Evolutionary conservation across 805 yeast genomes (phyloP).

Genomic region (Metschnikowia henanensis): DNA sequence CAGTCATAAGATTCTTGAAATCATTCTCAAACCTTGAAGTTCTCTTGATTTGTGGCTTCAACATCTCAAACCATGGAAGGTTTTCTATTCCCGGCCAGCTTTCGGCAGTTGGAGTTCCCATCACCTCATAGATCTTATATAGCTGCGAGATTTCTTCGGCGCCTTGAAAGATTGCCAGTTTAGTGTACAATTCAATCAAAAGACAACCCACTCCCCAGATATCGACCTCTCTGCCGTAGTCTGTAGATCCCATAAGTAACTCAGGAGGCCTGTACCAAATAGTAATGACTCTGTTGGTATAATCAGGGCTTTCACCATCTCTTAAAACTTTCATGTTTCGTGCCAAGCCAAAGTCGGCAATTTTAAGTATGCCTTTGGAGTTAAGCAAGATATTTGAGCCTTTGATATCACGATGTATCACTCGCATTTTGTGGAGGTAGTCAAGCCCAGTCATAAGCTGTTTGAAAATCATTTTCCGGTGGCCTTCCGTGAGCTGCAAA

Average conservation of each 20-base stretch:
- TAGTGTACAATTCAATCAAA: slow-evolving; percentile 74
- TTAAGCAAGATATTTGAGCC: slow-evolving; percentile 76
- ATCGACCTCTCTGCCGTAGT: slow-evolving; percentile 88
- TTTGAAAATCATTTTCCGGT: slow-evolving; percentile 62
- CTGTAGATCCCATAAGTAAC: slow-evolving; percentile 83
- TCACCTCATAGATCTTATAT: slow-evolving; percentile 67
- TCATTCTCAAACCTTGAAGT: slow-evolving; percentile 28
- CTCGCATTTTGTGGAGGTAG: slow-evolving; percentile 65
- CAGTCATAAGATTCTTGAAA: slow-evolving; percentile 42
- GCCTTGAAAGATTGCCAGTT: slow-evolving; percentile 82
- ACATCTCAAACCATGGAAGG: slow-evolving; percentile 91
- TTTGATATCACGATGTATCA: slow-evolving; percentile 79
- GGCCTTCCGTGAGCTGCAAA: slow-evolving; percentile 58
- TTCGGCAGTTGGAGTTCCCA: slow-evolving; percentile 81
- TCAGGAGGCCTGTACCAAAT: slow-evolving; percentile 99
- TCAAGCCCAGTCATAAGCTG: slow-evolving; percentile 69
- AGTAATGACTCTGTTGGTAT: slow-evolving; percentile 94
- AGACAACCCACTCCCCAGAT: slow-evolving; percentile 98
- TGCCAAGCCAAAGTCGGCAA: slow-evolving; percentile 84
- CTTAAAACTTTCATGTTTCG: slow-evolving; percentile 64
- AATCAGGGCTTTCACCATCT: slow-evolving; percentile 62
- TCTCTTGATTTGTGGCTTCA: slow-evolving; percentile 54
- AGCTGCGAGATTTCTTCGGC: slow-evolving; percentile 85
- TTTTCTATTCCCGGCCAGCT: slow-evolving; percentile 78
- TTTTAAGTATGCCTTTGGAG: slow-evolving; percentile 59